Base-by-base conservation (phyloP, 2,329 filamentous ascomycete genomes). In the Geosmithia putterillii region DNA sequence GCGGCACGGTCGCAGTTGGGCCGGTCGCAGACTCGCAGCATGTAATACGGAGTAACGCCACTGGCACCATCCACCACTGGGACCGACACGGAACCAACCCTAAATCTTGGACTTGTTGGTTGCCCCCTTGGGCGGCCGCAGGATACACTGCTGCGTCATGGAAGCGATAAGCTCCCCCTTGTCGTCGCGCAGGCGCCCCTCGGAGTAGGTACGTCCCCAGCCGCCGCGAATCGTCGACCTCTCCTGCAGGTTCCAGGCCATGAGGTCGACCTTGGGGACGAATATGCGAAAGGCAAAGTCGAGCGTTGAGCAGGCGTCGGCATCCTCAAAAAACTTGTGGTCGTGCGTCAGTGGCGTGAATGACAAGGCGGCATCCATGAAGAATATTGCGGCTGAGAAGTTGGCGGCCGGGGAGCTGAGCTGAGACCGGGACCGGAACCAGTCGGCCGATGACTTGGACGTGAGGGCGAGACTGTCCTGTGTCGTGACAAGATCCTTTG, bases 251-350 rank as follows among this genome's bases (percentile, higher is more conserved):
- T 64, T 57, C 69, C 70, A 74, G 19, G 57, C 41, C 7, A 51
- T 48, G 37, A 71, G 8, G 42, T 69, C 57, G 1, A 68, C 44
- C 0, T 60, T 57, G 0, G 56, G 59, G 1, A 52, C 53, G 46
- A 70, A 66, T 7, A 70, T 48, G 1, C 70, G 56, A 44, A 74
- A 45, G 3, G 71, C 63, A 51, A 74, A 74, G 48, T 74, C 70
- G n/a, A 74, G 50, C 9, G 60, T 66, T 2, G 63, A 65, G 42
- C 63, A 69, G 2, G 69, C 66, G 7, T 49, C 59, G 0, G 57
- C 58, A 34, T 73, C 67, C 2, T 66, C 60, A 34, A 72, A 57
- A 49, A 59, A 67, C 54, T 61, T 50, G 9, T 66, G 58, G 42
- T 54, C 60, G 42, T 69, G 67, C 1, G 54, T 56, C 41, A 74